Evolutionary conservation across 345 rosid genomes (phyloP), one percentile per base, ranked within the genome.

Genomic region (Citrus mangshanensis): DNA sequence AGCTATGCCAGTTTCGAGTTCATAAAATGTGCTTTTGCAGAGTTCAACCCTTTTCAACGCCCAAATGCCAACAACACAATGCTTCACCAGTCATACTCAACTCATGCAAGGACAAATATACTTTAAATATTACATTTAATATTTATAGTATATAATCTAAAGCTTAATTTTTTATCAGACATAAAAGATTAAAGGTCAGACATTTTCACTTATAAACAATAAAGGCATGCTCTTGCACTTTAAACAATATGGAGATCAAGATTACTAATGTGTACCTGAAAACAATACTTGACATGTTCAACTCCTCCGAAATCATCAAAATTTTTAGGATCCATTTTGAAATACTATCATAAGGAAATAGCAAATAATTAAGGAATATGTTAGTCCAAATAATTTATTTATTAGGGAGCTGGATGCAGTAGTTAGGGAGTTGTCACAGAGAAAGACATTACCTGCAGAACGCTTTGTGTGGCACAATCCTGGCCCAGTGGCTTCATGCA

Each of bases 381-480:
- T 63, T 25, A 70, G 70, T 73, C 77, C n/a, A 54, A 55, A 65
- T 8, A 65, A 32, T 19, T 32, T 65, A 32, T 18, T 65, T 28
- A 2, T 8, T 65, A 32, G 37, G 24, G 42, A 65, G 69, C 42
- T 34, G 24, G 37, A 65, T 12, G 7, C 13, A 65, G 21, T 19
- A 18, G 51, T 49, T 70, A 7, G 25, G 21, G 46, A 51, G 35
- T 18, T 40, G 28, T 40, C 28, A 4, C 40, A 32, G 51, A 69
- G 77, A 74, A 75, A 78, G 40, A 22, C 54, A 67, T 62, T 30
- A 95, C 99, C 99, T 96, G 97, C 79, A 96, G 84, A 80, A 96
- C 82, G 85, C 95, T 96, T 85, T 96, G 99, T 76, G 95, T 90
- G 67, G 98, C 98, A 85, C 99, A 96, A 89, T 90, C 97, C 78